Evolutionary conservation across 257 asterid species (phyloP), one percentile per base, ranked within the genome.

Genomic region (Ballota nigra): DNA sequence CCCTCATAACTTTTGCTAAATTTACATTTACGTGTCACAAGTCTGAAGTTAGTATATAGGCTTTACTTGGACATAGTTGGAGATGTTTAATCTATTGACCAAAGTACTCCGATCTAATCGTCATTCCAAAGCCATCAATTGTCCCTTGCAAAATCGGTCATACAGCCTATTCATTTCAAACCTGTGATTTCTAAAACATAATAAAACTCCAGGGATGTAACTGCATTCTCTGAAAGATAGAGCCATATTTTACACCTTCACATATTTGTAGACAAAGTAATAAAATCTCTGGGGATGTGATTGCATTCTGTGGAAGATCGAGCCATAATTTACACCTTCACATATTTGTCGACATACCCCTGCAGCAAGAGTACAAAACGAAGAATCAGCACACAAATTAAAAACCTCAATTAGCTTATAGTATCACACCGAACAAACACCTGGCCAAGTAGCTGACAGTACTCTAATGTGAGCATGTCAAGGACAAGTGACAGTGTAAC

Each of bases 261-360:
- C 96, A 72, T 90, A 88, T 80, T 90, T 93, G 83, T 93, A 96
- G 64, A 93, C 94, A 76, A n/a, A n/a, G n/a, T 93, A 91, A 16
- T 26, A 26, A 61, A 68, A 73, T 9, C 5, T 23, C 47, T 11
- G 26, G 15, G 71, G 29, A 47, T 65, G 63, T 11, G 61, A 68
- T 68, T 72, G 69, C 56, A 64, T 73, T 38, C 81, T 38, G 74
- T 53, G 64, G 71, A 75, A 59, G 75, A 66, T 40, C 64, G 23
- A 70, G 28, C 41, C 83, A 62, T 29, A 66, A 68, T 69, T 81
- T 82, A 90, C 77, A 77, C 84, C 83, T 90, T 88, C 57, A 90
- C 96, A 72, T 90, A 88, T 79, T 90, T 93, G 83, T 93, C 97
- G 64, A 93, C 94, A 76, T 93, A 91, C 19, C 98, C 98, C 98